These are phyloP conservation scores for Tolypocladium album DNA, from an alignment of 2,329 filamentous ascomycete species.

Conservation along the genomic window DNA sequence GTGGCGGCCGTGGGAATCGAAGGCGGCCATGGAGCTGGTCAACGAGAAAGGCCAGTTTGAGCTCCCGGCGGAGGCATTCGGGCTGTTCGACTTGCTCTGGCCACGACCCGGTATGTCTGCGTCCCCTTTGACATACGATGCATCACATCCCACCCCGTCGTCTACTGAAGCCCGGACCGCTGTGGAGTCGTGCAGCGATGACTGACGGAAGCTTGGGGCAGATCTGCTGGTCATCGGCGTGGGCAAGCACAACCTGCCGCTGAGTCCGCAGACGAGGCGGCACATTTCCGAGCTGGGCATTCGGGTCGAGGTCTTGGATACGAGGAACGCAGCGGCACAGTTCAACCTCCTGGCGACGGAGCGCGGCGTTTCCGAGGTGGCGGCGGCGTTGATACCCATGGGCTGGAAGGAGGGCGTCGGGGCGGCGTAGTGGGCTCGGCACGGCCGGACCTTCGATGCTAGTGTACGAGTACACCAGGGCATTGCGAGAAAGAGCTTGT, in stretches of 20 bases:
- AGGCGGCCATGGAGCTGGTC: conserved; percentile 38
- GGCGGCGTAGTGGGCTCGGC: conserved; percentile 13
- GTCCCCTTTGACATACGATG: not conserved
- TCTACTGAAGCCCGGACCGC: not conserved
- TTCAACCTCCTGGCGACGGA: conserved; percentile 96
- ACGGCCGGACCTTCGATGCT: not conserved
- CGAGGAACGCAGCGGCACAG: conserved; percentile 84
- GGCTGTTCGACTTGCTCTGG: conserved; percentile 67
- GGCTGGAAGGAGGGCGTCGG: conserved; percentile 61
- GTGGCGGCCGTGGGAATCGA: conserved; percentile 71
- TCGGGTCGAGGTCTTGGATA: conserved; percentile 80
- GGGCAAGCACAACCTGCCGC: conserved; percentile 61
- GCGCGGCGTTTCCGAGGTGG: conserved; percentile 73
- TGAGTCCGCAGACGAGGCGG: conserved; percentile 64
- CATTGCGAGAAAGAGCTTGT: not conserved
- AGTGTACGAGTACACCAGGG: too few relatives aligned
- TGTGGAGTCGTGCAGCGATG: not conserved
- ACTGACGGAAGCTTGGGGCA: conserved; percentile 18
- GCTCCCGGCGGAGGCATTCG: conserved; percentile 59
- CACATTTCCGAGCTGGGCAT: conserved; percentile 71
- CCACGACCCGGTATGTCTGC: conserved; percentile 67
- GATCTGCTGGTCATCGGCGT: conserved; percentile 87
- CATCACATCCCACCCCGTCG: too few relatives aligned
- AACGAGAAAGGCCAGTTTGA: conserved; percentile 80
- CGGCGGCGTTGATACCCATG: conserved; percentile 76